A percentile compares a stretch with the other conserved stretches of the same genome.
These are phyloP conservation scores for Murraya koenigii DNA, from an alignment of 345 rosid species.

Conservation along the genomic window DNA sequence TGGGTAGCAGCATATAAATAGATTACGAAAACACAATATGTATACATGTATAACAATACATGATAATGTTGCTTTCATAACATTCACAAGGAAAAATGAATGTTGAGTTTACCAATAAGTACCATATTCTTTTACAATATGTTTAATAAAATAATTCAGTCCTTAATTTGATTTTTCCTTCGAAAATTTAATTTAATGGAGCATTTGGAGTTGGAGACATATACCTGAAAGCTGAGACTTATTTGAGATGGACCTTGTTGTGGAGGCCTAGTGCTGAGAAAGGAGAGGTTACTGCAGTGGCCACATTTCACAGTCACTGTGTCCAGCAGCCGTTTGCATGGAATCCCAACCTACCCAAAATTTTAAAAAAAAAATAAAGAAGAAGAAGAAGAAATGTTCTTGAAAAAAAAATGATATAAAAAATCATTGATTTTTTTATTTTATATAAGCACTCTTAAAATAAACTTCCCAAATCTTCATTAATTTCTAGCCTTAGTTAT, in stretches of 20 bases:
- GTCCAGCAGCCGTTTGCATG: conserved; percentile 81
- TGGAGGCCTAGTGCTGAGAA: conserved; percentile 85
- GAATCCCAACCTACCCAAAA: conserved; percentile 77
- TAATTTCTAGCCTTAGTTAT: no score
- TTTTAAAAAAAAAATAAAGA: background rate
- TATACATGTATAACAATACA: background rate
- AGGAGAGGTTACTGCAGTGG: conserved; percentile 90
- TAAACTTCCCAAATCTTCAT: background rate
- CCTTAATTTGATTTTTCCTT: background rate
- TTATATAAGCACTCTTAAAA: background rate
- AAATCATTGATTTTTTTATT: background rate
- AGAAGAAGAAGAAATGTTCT: background rate
- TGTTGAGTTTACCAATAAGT: background rate
- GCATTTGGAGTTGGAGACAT: background rate
- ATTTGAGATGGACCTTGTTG: conserved; percentile 57
- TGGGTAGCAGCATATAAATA: background rate
- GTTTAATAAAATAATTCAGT: no score
- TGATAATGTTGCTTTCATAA: background rate
- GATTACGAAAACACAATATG: background rate
- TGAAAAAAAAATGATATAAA: background rate
- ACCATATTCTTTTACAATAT: background rate
- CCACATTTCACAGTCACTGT: conserved; percentile 98
- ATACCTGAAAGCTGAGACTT: conserved; percentile 66
- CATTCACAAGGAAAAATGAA: background rate
- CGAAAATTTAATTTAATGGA: background rate